Conservation (phyloP, 306 rosid species). For the Vigna unguiculata region DNA sequence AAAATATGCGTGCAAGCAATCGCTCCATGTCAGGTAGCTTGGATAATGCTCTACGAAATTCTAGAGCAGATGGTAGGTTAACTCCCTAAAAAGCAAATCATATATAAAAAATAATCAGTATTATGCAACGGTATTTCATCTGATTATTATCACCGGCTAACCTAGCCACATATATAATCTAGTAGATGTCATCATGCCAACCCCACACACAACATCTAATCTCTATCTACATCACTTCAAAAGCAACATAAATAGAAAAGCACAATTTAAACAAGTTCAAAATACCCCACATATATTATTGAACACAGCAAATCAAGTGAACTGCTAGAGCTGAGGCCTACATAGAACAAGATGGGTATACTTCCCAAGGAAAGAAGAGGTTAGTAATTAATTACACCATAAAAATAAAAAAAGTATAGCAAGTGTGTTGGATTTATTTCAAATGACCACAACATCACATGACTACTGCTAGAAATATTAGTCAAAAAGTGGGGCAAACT, state of each 20-base stretch:
- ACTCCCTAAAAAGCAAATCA: conserved; percentile 67
- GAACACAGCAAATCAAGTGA: conserved; percentile 24
- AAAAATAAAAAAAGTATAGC: background rate
- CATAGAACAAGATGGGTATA: conserved; percentile 12
- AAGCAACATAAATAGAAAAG: conserved; percentile 39
- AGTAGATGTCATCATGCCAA: conserved; percentile 9
- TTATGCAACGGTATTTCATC: background rate
- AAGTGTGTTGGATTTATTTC: conserved; percentile 5
- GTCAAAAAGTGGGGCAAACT: conserved; percentile 21
- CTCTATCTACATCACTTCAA: conserved; percentile 4
- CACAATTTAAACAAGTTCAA: conserved; percentile 12
- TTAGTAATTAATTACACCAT: background rate
- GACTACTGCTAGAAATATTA: background rate
- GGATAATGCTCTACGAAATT: conserved; percentile 70
- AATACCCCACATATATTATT: conserved; percentile 3
- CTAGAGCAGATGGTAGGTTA: conserved; percentile 74
- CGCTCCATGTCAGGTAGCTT: conserved; percentile 89
- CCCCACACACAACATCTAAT: background rate
- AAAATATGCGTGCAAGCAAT: conserved; percentile 79
- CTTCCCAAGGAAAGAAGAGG: background rate
- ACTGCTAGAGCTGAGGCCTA: conserved; percentile 4
- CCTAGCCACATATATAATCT: conserved; percentile 25
- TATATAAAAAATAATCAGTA: conserved; percentile 33
- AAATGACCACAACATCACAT: conserved; percentile 1
- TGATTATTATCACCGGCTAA: conserved; percentile 1